Evolutionary conservation across 306 rosid species (phyloP), one percentile per base, ranked within the genome.

Genomic region (Lotus japonicus): DNA sequence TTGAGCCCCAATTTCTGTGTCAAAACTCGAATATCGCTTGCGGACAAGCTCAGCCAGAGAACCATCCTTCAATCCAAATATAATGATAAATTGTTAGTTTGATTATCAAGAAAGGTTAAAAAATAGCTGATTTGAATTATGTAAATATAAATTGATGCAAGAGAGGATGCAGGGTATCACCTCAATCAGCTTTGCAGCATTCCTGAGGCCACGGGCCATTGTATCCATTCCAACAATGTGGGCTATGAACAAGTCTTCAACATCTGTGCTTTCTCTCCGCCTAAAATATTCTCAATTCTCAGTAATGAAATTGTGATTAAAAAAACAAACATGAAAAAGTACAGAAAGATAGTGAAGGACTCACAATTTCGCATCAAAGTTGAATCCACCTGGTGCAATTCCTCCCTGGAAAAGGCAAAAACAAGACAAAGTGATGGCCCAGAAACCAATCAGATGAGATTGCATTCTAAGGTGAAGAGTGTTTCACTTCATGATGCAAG

Each of bases 341-440:
- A 69, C 10, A 33, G 3, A 12, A 28, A 23, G 63, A 41, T 72
- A 54, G 55, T 41, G 64, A 44, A 39, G 68, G 45, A 84, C 96
- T 76, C 28, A 90, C 97, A 94, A 69, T 88, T 94, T 94, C 1
- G 99, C 97, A 70, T 94, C 99, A 35, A 94, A 94, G 80, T 94
- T 94, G 90, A 94, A 94, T 80, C 99, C 99, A 73, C 99, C 99
- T 0, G 95, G 97, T 68, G 99, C 96, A 55, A 90, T 44, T 58
- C 97, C 99, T 17, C 87, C 92, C 99, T 94, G 77, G 12, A 9
- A 77, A 33, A 26, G 58, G 67, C 8, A 36, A 19, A 33, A 43
- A 23, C 21, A 44, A 45, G 17, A 23, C 43, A 62, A 13, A 12
- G 3, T 21, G 26, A 28, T 10, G 64, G 35, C 21, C 44, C 31